Conservation (phyloP, 2,329 filamentous ascomycete genomes). For the Karstenula rhodostoma region DNA sequence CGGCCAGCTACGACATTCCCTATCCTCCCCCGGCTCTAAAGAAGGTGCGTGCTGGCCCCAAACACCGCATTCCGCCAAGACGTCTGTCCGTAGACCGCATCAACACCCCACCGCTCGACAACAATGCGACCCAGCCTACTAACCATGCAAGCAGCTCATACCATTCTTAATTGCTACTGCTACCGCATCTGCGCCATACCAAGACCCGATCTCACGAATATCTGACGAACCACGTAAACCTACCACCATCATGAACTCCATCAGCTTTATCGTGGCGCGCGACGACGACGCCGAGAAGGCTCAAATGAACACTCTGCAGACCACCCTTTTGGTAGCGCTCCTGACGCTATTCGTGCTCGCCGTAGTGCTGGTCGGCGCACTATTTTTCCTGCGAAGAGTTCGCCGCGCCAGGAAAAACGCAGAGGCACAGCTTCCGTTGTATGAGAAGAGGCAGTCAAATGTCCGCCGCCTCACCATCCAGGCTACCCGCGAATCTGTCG, state of each 20-base stretch:
- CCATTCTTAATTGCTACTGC: constrained; percentile 37
- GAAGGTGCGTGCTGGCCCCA: constrained; percentile 38
- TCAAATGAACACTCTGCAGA: constrained; percentile 67
- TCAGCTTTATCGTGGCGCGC: constrained; percentile 61
- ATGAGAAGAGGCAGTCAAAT: constrained; percentile 66
- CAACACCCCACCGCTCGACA: background rate
- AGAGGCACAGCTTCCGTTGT: constrained; percentile 67
- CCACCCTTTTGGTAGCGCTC: constrained; percentile 81
- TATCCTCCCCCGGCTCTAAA: constrained; percentile 21
- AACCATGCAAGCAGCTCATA: constrained; percentile 34
- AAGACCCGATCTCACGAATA: constrained; percentile 13
- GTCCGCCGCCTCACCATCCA: constrained; percentile 67
- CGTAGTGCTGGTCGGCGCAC: constrained; percentile 70
- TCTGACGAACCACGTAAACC: constrained; percentile 17
- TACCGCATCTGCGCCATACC: constrained; percentile 18
- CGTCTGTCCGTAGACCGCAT: constrained; percentile 26
- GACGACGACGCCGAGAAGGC: constrained; percentile 50
- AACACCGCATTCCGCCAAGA: constrained; percentile 32
- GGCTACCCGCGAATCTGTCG: constrained; percentile 68
- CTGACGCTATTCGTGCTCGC: constrained; percentile 79
- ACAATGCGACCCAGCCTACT: constrained; percentile 21
- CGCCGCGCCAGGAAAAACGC: constrained; percentile 58
- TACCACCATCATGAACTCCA: constrained; percentile 49
- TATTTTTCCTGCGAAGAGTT: constrained; percentile 77
- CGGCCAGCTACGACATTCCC: constrained; percentile 30